Evolutionary conservation across 208 protist species (phyloP).

Genomic region (Trypanosomatidae sp.): DNA sequence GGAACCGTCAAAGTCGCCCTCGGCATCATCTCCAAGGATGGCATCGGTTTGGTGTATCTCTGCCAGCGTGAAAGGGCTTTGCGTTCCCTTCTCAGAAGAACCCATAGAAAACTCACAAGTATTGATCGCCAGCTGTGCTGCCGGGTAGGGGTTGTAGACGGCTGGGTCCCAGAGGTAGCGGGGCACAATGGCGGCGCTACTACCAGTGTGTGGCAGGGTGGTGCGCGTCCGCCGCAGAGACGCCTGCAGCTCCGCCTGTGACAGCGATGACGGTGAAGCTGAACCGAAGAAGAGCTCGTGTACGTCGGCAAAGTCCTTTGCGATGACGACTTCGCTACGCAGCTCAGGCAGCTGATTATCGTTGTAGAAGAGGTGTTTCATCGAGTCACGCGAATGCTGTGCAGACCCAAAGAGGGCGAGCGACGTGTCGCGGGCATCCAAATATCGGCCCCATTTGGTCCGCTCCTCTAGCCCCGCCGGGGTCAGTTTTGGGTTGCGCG

Average conservation of each 20-base stretch:
- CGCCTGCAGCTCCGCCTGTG: constrained; percentile 21
- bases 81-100: neutral
- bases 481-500: constrained; percentile 76
- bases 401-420: constrained; percentile 84
- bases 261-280: constrained; percentile 6
- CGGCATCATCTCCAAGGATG: constrained; percentile 10
- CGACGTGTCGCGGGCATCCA: constrained; percentile 86
- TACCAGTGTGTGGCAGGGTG: constrained; percentile 66
- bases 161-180: constrained; percentile 73
- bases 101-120: neutral
- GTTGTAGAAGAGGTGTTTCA: constrained; percentile 89
- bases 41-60: constrained; percentile 12
- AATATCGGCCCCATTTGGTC: constrained; percentile 74
- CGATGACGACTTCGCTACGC: constrained; percentile 60
- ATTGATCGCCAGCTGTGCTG: constrained; percentile 17
- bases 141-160: constrained; percentile 85
- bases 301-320: constrained; percentile 69
- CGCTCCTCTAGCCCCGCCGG: constrained; percentile 67
- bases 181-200: constrained; percentile 48
- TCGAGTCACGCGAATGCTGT: constrained; percentile 78
- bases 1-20: constrained; percentile 22
- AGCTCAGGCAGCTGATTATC: constrained; percentile 66
- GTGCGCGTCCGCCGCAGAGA: constrained; percentile 45
- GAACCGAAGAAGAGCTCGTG: constrained; percentile 44
- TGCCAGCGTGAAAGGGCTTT: constrained; percentile 8